These are phyloP conservation scores for Mycena albidolilacea DNA, from an alignment of 768 basidiomycete genomes.

Conservation along the genomic window DNA sequence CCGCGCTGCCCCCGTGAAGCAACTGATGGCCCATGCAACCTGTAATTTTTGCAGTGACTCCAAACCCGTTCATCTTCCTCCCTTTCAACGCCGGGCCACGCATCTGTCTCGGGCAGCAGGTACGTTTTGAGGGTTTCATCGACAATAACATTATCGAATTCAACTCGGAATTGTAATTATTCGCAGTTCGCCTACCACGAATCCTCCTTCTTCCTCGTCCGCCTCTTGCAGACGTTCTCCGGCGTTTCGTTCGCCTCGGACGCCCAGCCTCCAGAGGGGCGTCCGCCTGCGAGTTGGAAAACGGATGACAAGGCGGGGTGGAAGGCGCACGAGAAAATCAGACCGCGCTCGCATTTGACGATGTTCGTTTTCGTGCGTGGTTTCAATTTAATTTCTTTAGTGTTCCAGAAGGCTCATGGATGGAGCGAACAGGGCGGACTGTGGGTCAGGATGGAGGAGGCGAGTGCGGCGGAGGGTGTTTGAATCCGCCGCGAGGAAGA, in stretches of 20 bases:
- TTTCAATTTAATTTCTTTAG: background rate
- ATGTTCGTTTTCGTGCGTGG: slow-evolving; percentile 62
- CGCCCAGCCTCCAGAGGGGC: slow-evolving; percentile 58
- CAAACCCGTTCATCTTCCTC: slow-evolving; percentile 58
- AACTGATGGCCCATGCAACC: too few relatives aligned
- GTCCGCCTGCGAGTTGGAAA: slow-evolving; percentile 65
- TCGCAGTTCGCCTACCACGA: slow-evolving; percentile 77
- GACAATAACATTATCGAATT: background rate
- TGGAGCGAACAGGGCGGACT: background rate
- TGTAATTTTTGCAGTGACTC: slow-evolving; percentile 20
- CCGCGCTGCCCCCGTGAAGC: too few relatives aligned
- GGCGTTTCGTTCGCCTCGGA: slow-evolving; percentile 60
- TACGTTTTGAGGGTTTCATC: slow-evolving; percentile 24
- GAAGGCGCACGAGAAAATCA: slow-evolving; percentile 63
- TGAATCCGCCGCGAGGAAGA: background rate
- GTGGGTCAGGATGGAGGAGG: slow-evolving; percentile 5
- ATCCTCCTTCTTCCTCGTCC: slow-evolving; percentile 73
- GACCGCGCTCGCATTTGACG: slow-evolving; percentile 66
- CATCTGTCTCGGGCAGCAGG: slow-evolving; percentile 68
- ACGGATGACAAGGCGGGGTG: slow-evolving; percentile 46
- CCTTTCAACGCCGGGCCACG: slow-evolving; percentile 67
- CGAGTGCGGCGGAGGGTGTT: background rate
- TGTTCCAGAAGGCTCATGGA: background rate
- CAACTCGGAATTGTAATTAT: background rate
- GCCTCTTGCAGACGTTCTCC: slow-evolving; percentile 70